Percentiles rank a stretch among this genome's conserved stretches.
Evolutionary conservation across 306 rosid genomes (phyloP).

Genomic region (Macrotyloma uniflorum): DNA sequence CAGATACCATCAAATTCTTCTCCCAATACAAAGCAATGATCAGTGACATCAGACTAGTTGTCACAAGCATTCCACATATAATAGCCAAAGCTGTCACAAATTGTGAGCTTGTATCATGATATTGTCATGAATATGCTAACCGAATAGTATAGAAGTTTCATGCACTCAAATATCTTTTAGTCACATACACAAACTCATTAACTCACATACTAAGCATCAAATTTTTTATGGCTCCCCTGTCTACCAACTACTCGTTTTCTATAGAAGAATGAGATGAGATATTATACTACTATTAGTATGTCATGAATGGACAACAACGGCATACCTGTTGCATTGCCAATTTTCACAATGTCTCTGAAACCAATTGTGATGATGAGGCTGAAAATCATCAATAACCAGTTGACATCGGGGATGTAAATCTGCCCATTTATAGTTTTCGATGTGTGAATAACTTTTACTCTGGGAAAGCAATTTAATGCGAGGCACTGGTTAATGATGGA

Average conservation of each 20-base stretch:
- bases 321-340: slow-evolving; percentile 87
- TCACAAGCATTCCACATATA: slow-evolving; percentile 75
- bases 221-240: slow-evolving; percentile 16
- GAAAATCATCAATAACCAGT: slow-evolving; percentile 85
- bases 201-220: not conserved
- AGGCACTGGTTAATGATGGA: slow-evolving; percentile 84
- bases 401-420: slow-evolving; percentile 88
- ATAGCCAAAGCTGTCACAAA: slow-evolving; percentile 66
- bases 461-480: slow-evolving; percentile 86
- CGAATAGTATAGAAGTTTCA: not conserved
- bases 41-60: slow-evolving; percentile 77
- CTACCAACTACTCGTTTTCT: not conserved
- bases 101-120: slow-evolving; percentile 12
- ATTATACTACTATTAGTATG: no score
- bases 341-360: slow-evolving; percentile 64
- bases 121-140: slow-evolving; percentile 1
- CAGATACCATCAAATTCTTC: slow-evolving; percentile 54
- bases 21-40: slow-evolving; percentile 83
- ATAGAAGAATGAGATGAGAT: not conserved
- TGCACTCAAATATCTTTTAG: not conserved
- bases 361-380: slow-evolving; percentile 72
- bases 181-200: not conserved
- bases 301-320: not conserved
- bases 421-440: slow-evolving; percentile 75
- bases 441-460: slow-evolving; percentile 93